Percentiles rank a stretch among this genome's conserved stretches.
Conservation (phyloP, 2,329 filamentous ascomycete species). For the Phyllosticta citriasiana region DNA sequence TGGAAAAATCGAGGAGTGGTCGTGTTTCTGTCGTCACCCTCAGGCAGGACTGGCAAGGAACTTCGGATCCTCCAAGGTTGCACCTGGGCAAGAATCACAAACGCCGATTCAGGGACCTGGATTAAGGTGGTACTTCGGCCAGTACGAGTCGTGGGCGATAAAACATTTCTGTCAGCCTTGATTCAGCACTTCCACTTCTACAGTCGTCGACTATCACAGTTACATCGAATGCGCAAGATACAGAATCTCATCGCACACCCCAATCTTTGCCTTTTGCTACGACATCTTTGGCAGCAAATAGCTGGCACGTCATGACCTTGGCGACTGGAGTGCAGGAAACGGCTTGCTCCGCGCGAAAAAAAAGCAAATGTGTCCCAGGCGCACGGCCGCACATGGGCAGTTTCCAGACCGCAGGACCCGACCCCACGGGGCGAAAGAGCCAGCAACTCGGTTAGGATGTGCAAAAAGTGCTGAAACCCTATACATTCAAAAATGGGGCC, state of each 20-base stretch:
- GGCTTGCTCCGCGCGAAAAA: background rate
- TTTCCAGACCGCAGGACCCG: background rate
- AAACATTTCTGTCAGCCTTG: background rate
- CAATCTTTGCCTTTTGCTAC: background rate
- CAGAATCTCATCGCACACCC: background rate
- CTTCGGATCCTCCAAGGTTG: too few species aligned
- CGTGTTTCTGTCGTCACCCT: background rate
- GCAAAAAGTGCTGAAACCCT: background rate
- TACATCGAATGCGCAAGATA: background rate
- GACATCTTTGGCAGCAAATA: background rate
- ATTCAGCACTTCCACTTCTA: background rate
- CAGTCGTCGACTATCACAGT: background rate
- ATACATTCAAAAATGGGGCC: background rate
- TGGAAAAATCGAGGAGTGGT: background rate
- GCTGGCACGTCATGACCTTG: background rate
- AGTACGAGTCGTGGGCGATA: background rate
- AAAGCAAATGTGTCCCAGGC: background rate
- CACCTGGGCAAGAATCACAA: too few species aligned
- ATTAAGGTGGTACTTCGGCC: background rate
- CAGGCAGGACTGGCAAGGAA: too few species aligned
- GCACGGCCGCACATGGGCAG: background rate
- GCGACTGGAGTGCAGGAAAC: background rate
- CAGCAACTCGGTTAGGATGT: background rate
- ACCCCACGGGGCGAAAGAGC: background rate
- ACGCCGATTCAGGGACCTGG: too few species aligned